phyloP scores from a whole-genome alignment of 2,329 filamentous ascomycete species.

The Cephalotrichum gorgonifer region DNA sequence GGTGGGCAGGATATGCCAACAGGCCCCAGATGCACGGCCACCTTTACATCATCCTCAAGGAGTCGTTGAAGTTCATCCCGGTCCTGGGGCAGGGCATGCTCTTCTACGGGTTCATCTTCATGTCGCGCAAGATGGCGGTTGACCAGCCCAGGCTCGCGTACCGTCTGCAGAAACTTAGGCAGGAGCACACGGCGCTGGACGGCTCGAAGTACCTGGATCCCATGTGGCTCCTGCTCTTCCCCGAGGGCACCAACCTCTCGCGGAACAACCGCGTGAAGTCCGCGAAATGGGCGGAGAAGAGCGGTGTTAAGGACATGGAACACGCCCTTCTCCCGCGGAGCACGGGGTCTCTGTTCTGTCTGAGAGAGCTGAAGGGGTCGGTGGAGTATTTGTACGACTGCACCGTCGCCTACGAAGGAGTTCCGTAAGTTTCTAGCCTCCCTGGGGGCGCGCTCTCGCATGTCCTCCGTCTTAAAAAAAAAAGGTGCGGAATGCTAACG shows the following conservation, averaged over 20 bases:
- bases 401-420: constrained; percentile 89
- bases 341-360: constrained; percentile 69
- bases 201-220: constrained; percentile 54
- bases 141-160: constrained; percentile 68
- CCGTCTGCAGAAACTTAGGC: constrained; percentile 60
- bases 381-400: constrained; percentile 86
- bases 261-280: constrained; percentile 61
- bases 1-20: constrained; percentile 86
- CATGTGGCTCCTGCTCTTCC: constrained; percentile 86
- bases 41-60: constrained; percentile 83
- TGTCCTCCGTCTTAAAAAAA: not conserved
- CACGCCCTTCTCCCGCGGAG: constrained; percentile 70
- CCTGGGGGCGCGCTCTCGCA: no score
- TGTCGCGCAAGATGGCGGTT: constrained; percentile 79
- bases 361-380: constrained; percentile 62
- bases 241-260: constrained; percentile 77
- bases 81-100: constrained; percentile 72
- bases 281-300: constrained; percentile 66
- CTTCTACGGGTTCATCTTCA: constrained; percentile 84
- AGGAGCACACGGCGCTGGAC: constrained; percentile 37
- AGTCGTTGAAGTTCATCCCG: constrained; percentile 73
- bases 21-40: constrained; percentile 68
- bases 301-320: constrained; percentile 58
- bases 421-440: constrained; percentile 58
- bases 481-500: constrained; percentile 4